These are phyloP conservation scores for Cyclotella sp. DNA, from an alignment of 108 stramenopile species.

Conservation along the genomic window DNA sequence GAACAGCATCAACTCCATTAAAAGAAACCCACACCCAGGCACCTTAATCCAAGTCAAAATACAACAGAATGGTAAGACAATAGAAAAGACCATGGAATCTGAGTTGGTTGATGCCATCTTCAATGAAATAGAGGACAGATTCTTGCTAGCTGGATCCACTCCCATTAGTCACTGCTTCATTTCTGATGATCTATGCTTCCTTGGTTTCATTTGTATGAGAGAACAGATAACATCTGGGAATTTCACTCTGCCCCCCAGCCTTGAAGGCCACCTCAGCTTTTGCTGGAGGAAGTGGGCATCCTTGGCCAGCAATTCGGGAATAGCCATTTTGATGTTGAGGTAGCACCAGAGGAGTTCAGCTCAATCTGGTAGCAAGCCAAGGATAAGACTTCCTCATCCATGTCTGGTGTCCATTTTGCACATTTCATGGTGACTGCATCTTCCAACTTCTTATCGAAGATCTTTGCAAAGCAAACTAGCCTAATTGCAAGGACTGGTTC, in stretches of 20 bases:
- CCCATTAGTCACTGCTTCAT: not conserved
- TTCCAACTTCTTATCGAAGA: not conserved
- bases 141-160: not conserved
- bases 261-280: not conserved
- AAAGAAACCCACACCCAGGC: not conserved
- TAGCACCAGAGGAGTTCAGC: not conserved
- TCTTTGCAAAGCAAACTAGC: not conserved
- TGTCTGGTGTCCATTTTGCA: conserved; percentile 4
- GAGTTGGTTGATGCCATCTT: not conserved
- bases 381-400: not conserved
- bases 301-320: not conserved
- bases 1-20: not conserved
- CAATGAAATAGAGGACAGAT: not conserved
- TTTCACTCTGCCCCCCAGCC: not conserved
- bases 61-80: not conserved
- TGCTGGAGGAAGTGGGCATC: not conserved
- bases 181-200: not conserved
- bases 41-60: too few species aligned
- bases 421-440: not conserved
- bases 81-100: not conserved
- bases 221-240: not conserved
- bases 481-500: too few species aligned
- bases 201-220: not conserved
- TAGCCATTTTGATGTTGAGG: not conserved
- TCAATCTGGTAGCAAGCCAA: not conserved